Percentiles rank a stretch among this genome's conserved stretches.
Evolutionary conservation across 768 basidiomycete species (phyloP).

Genomic region (Melanogaster broomeanus): DNA sequence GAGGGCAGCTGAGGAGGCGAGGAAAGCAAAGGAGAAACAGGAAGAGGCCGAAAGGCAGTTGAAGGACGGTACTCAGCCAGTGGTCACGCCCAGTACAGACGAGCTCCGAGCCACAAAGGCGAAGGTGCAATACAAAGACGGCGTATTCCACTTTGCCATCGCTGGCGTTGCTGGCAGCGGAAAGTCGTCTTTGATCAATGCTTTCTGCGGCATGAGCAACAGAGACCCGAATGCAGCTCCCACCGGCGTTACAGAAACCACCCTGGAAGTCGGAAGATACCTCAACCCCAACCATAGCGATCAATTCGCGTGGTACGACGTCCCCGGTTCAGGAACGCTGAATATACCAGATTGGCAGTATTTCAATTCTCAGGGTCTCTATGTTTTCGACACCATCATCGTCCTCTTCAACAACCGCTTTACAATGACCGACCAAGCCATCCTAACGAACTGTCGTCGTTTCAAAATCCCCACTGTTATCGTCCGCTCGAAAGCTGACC

Average conservation of each 20-base stretch:
- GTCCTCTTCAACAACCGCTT: conserved; percentile 38
- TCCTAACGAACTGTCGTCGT: conserved; percentile 32
- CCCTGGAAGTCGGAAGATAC: conserved; percentile 30
- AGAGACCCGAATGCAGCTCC: conserved; percentile 28
- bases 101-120: conserved; percentile 27
- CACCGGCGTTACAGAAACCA: conserved; percentile 37
- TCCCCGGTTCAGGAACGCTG: conserved; percentile 40
- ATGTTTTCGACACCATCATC: conserved; percentile 37
- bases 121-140: conserved; percentile 29
- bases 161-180: conserved; percentile 33
- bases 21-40: conserved; percentile 16
- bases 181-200: conserved; percentile 34
- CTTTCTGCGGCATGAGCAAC: conserved; percentile 33
- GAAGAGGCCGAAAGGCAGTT: conserved; percentile 24
- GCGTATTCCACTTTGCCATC: conserved; percentile 30
- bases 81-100: conserved; percentile 28
- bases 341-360: conserved; percentile 39
- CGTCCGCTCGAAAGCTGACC: conserved; percentile 39
- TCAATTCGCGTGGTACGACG: conserved; percentile 38
- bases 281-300: conserved; percentile 22
- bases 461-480: conserved; percentile 38
- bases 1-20: conserved; percentile 22
- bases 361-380: conserved; percentile 40
- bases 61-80: conserved; percentile 30
- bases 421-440: conserved; percentile 37